phyloP scores from a whole-genome alignment of 75 land plant genomes.

The Sequoia sempervirens region DNA sequence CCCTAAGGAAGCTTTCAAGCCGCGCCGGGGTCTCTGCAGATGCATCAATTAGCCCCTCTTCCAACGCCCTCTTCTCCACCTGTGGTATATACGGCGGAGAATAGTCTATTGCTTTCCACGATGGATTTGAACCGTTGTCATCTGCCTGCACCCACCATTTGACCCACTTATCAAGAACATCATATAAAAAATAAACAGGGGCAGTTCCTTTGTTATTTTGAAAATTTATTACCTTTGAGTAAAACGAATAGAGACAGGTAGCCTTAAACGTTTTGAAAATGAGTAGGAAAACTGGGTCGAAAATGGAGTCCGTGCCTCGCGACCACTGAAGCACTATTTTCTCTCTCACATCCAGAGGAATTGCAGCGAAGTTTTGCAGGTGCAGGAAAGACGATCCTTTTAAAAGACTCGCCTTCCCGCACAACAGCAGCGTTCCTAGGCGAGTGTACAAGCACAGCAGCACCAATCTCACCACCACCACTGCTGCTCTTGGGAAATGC shows the following conservation, averaged over 20 bases:
- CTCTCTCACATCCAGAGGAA: constrained; percentile 49
- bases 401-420: constrained; percentile 34
- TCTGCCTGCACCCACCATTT: constrained; percentile 19
- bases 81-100: background rate
- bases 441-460: constrained; percentile 43
- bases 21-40: background rate
- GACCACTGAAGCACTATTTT: constrained; percentile 41
- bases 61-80: constrained; percentile 33
- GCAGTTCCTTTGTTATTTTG: background rate
- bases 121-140: constrained; percentile 34
- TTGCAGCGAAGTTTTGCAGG: constrained; percentile 44
- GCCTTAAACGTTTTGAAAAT: constrained; percentile 36
- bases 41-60: constrained; percentile 44
- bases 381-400: constrained; percentile 30
- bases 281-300: constrained; percentile 19
- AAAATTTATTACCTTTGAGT: constrained; percentile 31
- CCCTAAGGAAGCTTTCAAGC: constrained; percentile 18
- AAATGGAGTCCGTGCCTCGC: constrained; percentile 4
- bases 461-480: constrained; percentile 19
- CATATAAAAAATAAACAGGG: background rate
- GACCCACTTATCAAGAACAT: background rate
- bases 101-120: constrained; percentile 60
- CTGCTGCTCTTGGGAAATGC: constrained; percentile 25
- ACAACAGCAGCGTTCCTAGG: constrained; percentile 55
- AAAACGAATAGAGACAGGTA: constrained; percentile 29